Conservation (phyloP, 1,284 basidiomycete species). For the Moesziomyces antarcticus region DNA sequence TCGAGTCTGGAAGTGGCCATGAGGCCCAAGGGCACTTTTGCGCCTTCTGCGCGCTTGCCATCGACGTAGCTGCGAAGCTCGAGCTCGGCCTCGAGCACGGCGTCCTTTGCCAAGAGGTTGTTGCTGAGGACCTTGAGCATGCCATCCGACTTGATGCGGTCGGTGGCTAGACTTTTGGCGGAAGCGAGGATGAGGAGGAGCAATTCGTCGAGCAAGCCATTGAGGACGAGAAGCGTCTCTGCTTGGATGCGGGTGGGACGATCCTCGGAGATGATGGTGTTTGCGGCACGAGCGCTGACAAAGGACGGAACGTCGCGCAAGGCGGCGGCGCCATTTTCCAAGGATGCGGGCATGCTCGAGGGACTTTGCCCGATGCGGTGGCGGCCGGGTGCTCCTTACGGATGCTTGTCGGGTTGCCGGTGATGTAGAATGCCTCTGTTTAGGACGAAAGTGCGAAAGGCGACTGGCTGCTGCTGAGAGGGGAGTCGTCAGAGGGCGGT, state of each 20-base stretch:
- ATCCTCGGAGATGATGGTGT: conserved; percentile 57
- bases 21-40: conserved; percentile 57
- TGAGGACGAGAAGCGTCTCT: conserved; percentile 55
- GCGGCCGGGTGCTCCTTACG: background rate
- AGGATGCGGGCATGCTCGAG: conserved; percentile 16
- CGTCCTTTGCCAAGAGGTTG: conserved; percentile 59
- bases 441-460: no score
- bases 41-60: conserved; percentile 59
- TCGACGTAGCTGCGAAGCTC: conserved; percentile 59
- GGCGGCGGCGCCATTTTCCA: conserved; percentile 3
- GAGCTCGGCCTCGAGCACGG: conserved; percentile 62
- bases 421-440: no score
- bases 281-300: conserved; percentile 60
- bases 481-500: background rate
- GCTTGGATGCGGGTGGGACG: conserved; percentile 62
- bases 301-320: conserved; percentile 36
- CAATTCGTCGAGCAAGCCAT: conserved; percentile 59
- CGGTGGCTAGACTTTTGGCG: conserved; percentile 56
- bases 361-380: background rate
- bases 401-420: background rate
- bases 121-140: conserved; percentile 57
- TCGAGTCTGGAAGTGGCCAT: conserved; percentile 60
- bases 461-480: background rate
- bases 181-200: conserved; percentile 55
- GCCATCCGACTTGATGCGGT: conserved; percentile 63